These are phyloP conservation scores for Populus deltoides DNA, from an alignment of 345 rosid genomes.

Conservation along the genomic window DNA sequence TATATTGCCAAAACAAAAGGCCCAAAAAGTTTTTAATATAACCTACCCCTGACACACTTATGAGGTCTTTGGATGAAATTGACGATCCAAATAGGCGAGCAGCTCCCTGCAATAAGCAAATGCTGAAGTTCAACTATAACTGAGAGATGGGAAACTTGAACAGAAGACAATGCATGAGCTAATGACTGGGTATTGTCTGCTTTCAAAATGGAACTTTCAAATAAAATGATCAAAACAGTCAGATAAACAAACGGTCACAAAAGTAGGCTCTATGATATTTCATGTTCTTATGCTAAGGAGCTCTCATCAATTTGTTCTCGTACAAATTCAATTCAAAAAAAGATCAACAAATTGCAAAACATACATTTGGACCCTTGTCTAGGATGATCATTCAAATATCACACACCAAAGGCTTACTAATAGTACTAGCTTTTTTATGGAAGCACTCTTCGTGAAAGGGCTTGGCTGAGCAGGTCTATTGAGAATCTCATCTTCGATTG, in stretches of 20 bases:
- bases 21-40: conserved; percentile 5
- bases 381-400: not conserved
- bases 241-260: not conserved
- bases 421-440: not conserved
- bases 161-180: not conserved
- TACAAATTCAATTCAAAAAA: not conserved
- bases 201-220: not conserved
- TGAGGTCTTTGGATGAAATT: conserved; percentile 70
- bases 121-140: not conserved
- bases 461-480: not conserved
- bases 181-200: not conserved
- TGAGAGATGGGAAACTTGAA: conserved; percentile 1
- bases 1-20: not conserved
- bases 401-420: not conserved
- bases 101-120: conserved; percentile 69
- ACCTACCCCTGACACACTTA: conserved; percentile 87
- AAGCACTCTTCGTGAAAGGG: not conserved
- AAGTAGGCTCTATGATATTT: not conserved
- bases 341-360: not conserved
- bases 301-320: not conserved
- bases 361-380: not conserved
- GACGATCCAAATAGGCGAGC: conserved; percentile 90
- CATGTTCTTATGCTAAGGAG: not conserved
- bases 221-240: not conserved
- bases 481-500: not conserved